phyloP scores from a whole-genome alignment of 805 yeast genomes.

The Candida odintsovae region DNA sequence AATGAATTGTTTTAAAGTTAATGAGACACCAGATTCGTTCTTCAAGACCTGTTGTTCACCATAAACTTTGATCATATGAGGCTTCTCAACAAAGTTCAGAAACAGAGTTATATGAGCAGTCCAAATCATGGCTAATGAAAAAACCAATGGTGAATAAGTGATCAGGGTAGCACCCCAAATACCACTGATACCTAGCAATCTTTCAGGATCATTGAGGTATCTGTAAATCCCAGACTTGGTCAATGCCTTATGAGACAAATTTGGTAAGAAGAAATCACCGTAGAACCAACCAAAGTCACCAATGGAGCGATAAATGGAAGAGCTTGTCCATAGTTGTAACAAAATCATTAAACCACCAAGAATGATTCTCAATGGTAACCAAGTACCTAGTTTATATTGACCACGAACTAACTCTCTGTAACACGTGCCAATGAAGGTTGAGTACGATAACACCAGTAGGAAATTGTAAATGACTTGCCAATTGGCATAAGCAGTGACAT shows the following conservation, averaged over 20 bases:
- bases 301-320: constrained; percentile 61
- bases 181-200: constrained; percentile 71
- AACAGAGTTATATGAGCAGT: constrained; percentile 59
- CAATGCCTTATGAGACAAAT: constrained; percentile 41
- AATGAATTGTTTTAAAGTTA: constrained; percentile 30
- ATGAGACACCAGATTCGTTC: constrained; percentile 41
- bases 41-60: constrained; percentile 57
- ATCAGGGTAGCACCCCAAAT: constrained; percentile 67
- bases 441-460: constrained; percentile 49
- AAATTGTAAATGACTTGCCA: constrained; percentile 65
- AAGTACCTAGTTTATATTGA: constrained; percentile 29
- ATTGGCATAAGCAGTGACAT: constrained; percentile 59
- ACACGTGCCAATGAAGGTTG: constrained; percentile 39
- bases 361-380: constrained; percentile 48
- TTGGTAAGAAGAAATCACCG: constrained; percentile 75
- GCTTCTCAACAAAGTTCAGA: constrained; percentile 67
- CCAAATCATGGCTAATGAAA: constrained; percentile 57
- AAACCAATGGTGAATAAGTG: constrained; percentile 44
- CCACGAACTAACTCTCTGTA: constrained; percentile 26
- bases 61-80: constrained; percentile 71
- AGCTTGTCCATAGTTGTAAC: constrained; percentile 64
- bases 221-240: constrained; percentile 79
- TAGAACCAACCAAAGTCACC: constrained; percentile 90
- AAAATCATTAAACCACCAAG: constrained; percentile 49
- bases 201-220: constrained; percentile 78